Base-by-base conservation (phyloP, 176 grass and related monocot genomes). In the Saccharum spontaneum region DNA sequence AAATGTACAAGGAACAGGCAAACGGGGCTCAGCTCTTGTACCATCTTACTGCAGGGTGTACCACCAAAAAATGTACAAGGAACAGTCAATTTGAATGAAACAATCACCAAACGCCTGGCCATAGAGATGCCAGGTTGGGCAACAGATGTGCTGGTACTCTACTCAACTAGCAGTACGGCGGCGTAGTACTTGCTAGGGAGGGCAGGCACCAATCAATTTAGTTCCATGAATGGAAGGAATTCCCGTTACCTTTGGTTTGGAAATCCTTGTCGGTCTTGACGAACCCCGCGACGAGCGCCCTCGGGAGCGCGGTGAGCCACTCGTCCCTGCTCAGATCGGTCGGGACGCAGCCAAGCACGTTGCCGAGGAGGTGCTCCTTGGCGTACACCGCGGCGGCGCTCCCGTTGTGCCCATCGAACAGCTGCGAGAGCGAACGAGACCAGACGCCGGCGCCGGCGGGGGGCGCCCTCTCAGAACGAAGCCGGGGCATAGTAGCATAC, bases 201-300 rank as follows among this genome's bases (percentile, higher is more conserved):
- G 44, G 54, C 13, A 38, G 44, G 54, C 13, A 69, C 20, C 44
- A n/a, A 81, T 26, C 33, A 57, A 52, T 48, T 39, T 60, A 59
- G 28, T 49, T 39, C 71, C 71, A 88, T 71, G 84, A 38, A 26
- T 26, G 44, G 18, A 67, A 38, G 28, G 37, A 55, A 38, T 49
- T 73, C 14, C 4, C 1, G 59, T 13, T 73, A 99, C 97, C 93
- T 96, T 78, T 88, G 8, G 88, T 88, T 75, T 94, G 97, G 61
- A 99, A 92, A 85, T 99, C 97, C 79, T 99, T 96, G 74, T 99
- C 97, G 3, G 97, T 99, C 86, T 94, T 96, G 78, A 96, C 93
- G 87, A 99, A 99, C 1, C 93, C 97, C 11, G 94, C 94, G 89
- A 99, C 97, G 65, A 99, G 89, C 55, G 97, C 93, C 79, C 97